These are phyloP conservation scores for Xerocomus amazonicus DNA, from an alignment of 1,284 basidiomycete genomes.

Conservation along the genomic window DNA sequence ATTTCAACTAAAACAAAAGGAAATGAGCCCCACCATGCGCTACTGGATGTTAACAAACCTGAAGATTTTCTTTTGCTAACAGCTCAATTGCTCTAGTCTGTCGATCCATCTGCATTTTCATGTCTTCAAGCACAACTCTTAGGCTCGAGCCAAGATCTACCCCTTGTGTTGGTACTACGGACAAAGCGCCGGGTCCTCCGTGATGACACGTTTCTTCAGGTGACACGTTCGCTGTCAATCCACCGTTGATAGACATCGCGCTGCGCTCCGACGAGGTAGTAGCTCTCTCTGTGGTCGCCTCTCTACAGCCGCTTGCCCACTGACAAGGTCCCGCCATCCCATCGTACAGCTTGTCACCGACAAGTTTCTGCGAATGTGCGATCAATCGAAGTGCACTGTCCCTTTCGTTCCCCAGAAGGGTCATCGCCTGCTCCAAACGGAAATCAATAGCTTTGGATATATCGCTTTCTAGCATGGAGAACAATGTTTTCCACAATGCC, in stretches of 20 bases:
- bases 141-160: slow-evolving; percentile 23
- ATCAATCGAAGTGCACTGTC: slow-evolving; percentile 23
- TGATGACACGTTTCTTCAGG: slow-evolving; percentile 14
- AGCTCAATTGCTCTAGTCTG: slow-evolving; percentile 31
- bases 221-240: slow-evolving; percentile 7
- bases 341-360: slow-evolving; percentile 8
- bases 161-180: slow-evolving; percentile 20
- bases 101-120: slow-evolving; percentile 33
- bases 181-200: slow-evolving; percentile 10
- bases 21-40: slow-evolving; percentile 10
- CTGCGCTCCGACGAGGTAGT: slow-evolving; percentile 14
- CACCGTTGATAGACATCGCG: slow-evolving; percentile 8
- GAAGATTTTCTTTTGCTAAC: slow-evolving; percentile 31
- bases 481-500: slow-evolving; percentile 43
- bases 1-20: slow-evolving; percentile 18
- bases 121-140: slow-evolving; percentile 28
- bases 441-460: slow-evolving; percentile 39
- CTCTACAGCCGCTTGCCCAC: slow-evolving; percentile 13
- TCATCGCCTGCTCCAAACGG: slow-evolving; percentile 37
- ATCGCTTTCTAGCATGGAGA: slow-evolving; percentile 39
- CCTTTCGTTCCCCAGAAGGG: slow-evolving; percentile 36
- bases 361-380: slow-evolving; percentile 18
- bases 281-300: slow-evolving; percentile 13
- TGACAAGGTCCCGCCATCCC: slow-evolving; percentile 14
- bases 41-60: slow-evolving; percentile 19